These are phyloP conservation scores for Pythium utonaiense DNA, from an alignment of 352 stramenopile genomes.

Conservation along the genomic window DNA sequence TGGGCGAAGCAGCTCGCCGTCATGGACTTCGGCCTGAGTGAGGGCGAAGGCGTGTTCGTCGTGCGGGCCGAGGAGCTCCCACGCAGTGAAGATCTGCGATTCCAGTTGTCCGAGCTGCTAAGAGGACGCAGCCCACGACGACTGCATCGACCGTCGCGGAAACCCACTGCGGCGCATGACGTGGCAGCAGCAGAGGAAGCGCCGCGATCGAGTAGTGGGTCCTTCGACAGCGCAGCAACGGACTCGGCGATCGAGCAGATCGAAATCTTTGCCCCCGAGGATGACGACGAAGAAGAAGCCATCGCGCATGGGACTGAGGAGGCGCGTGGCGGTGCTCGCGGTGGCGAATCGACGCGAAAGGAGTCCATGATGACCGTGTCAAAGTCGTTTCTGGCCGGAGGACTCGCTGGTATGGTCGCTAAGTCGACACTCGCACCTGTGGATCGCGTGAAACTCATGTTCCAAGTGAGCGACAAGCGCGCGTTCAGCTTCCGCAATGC, in stretches of 20 bases:
- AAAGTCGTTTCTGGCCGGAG: slow-evolving; percentile 81
- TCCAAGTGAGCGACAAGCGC: slow-evolving; percentile 75
- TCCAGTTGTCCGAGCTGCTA: slow-evolving; percentile 18
- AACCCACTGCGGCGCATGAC: slow-evolving; percentile 10
- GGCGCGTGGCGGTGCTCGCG: neutral
- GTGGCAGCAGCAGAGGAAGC: neutral
- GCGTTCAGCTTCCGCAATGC: slow-evolving; percentile 78
- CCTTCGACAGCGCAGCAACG: neutral
- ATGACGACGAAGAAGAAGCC: slow-evolving; percentile 22
- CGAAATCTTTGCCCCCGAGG: slow-evolving; percentile 23
- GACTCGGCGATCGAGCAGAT: slow-evolving; percentile 7
- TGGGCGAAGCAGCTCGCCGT: slow-evolving; percentile 70
- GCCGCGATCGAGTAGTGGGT: neutral
- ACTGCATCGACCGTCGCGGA: slow-evolving; percentile 19
- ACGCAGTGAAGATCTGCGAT: slow-evolving; percentile 15
- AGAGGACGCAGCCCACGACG: neutral
- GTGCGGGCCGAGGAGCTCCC: slow-evolving; percentile 40
- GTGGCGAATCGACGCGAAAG: slow-evolving; percentile 7
- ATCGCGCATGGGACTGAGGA: slow-evolving; percentile 2
- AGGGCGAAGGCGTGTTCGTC: slow-evolving; percentile 70
- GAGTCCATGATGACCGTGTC: slow-evolving; percentile 63
- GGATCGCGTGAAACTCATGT: slow-evolving; percentile 84
- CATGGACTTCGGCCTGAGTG: slow-evolving; percentile 66
- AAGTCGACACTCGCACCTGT: slow-evolving; percentile 73
- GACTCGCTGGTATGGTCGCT: slow-evolving; percentile 65